Conservation (phyloP, 148 eudicot species). For the Camellia granthamiana region DNA sequence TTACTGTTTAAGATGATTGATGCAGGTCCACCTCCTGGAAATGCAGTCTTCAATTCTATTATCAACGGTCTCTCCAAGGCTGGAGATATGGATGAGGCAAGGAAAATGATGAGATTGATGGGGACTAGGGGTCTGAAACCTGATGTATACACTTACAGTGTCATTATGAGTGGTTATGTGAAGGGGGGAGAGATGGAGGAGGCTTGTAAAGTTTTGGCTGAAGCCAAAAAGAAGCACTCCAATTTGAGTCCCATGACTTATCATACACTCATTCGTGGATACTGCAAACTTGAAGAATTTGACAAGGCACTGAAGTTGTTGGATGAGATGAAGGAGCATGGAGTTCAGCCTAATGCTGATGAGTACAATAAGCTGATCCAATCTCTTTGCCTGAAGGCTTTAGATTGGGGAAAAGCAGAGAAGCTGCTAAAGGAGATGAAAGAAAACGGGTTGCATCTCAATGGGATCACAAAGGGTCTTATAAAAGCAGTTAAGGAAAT, state of each 20-base stretch:
- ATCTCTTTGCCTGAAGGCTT: conserved; percentile 80
- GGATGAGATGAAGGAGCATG: conserved; percentile 64
- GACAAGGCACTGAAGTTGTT: conserved; percentile 70
- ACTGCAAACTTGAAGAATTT: conserved; percentile 70
- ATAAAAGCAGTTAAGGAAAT: conserved; percentile 73
- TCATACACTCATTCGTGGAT: conserved; percentile 76
- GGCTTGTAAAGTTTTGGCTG: conserved; percentile 62
- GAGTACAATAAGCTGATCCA: conserved; percentile 84
- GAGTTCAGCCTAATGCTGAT: conserved; percentile 65
- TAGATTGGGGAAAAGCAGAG: conserved; percentile 85
- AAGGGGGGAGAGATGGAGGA: conserved; percentile 75
- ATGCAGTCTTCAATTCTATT: conserved; percentile 54
- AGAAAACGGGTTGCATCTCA: conserved; percentile 60
- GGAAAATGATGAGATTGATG: conserved; percentile 51
- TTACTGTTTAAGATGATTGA: conserved; percentile 70
- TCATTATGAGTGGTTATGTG: conserved; percentile 72
- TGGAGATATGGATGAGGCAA: conserved; percentile 68
- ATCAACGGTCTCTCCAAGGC: conserved; percentile 55
- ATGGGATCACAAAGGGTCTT: conserved; percentile 64
- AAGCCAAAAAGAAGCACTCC: conserved; percentile 64
- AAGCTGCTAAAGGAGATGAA: conserved; percentile 68
- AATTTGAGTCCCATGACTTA: conserved; percentile 63
- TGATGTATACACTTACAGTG: conserved; percentile 76
- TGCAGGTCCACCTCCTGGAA: conserved; percentile 84
- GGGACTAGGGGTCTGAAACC: conserved; percentile 80